Base-by-base conservation (phyloP, 2,329 filamentous ascomycete species). In the Blastomyces emzantsi region DNA sequence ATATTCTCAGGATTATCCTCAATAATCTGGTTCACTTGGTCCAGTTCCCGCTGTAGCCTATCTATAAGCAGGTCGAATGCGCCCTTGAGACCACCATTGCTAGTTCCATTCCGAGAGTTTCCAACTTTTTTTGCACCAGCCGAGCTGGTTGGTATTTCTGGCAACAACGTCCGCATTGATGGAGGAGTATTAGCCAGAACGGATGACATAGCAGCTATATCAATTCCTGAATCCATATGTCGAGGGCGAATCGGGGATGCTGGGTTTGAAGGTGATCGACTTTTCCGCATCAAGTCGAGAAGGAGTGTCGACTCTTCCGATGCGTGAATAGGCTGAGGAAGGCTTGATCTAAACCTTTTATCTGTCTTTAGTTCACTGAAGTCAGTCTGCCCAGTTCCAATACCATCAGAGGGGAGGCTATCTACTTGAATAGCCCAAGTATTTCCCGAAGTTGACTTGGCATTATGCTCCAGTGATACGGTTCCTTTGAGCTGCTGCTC, bases 281-380 rank as follows among this genome's bases (percentile, higher is more conserved):
- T 17, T 57, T 57, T 57, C 33, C 55, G 36, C n/a, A 57, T 64
- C 19, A 72, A 60, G 62, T 69, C 69, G 30, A 73, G 61, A 30
- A 73, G 68, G n/a, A 67, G 51, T n/a, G 49, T 45, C 15, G 45
- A 41, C 28, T 45, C n/a, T 28, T 62, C 22, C 39, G 58, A 28
- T 11, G 33, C 33, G 5, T 36, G 33, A 52, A 58, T 57, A 19
- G 69, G 69, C 47, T 68, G 66, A 19, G 69, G 69, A 55, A 70
- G 64, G 59, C 67, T 69, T 9, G 67, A 66, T 39, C 41, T 63
- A 51, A 69, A 67, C 13, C 66, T 64, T 41, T 67, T 65, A 47
- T 64, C 62, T 60, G 55, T 59, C 65, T 66, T 67, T 57, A 25
- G 56, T 59, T 62, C 49, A 22, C 55, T 36, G 43, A 62, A 55